Evolutionary conservation across 345 rosid species (phyloP), one percentile per base, ranked within the genome.

Genomic region (Aquilaria yunnanensis): DNA sequence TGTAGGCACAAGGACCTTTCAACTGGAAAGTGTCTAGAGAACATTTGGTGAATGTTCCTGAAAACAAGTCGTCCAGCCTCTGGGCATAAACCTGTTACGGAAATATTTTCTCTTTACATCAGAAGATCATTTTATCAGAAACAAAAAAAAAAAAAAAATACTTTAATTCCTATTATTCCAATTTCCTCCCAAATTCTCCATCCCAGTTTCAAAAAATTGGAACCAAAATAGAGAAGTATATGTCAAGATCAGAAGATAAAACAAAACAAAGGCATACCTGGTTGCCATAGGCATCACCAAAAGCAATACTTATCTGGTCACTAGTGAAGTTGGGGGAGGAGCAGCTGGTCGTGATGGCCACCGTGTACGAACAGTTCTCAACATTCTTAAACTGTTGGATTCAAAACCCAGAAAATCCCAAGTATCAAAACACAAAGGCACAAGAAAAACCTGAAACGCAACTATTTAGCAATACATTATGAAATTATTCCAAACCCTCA

Each of bases 271-370:
- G 23, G 9, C 74, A 3, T 69, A 93, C 99, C 97, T 88, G 96
- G 75, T 90, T 88, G 51, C 92, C 98, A 54, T 90, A 90, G 9
- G 86, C 96, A 70, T 94, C 97, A 2, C 99, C 97, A 45, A 94
- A 94, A 45, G 99, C 63, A 31, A 94, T 65, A 51, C 99, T 85
- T 58, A 94, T 94, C 67, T 83, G 96, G 63, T 94, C 99, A n/a
- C 97, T 82, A 6, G 95, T 90, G 68, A 82, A 83, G 62, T 13
- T 60, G 12, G 84, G 41, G 4, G 99, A 94, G 46, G 99, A 82
- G 59, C 99, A 90, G 75, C 99, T 90, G 32, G 97, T 94, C 12
- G 86, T 64, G 64, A 89, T 79, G 32, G 67, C 62, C 69, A 86
- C 84, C 56, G 79, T 56, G 74, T 88, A 94, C 12, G 86, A 68